Conservation (phyloP, 371 early-diverging fungal species). For the Mucor plumbeus region DNA sequence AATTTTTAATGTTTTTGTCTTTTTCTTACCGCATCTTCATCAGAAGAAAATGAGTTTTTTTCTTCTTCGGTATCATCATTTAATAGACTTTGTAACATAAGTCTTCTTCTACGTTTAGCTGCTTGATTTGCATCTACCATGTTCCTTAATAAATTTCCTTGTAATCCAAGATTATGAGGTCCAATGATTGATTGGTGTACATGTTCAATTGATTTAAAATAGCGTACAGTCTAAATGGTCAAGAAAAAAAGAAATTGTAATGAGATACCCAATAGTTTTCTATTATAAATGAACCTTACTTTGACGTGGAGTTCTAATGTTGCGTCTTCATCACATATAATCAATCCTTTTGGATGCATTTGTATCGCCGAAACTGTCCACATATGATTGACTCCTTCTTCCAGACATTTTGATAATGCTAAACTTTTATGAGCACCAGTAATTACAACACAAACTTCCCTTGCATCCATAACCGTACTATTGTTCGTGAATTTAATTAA, state of each 20-base stretch:
- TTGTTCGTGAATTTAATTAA: neutral
- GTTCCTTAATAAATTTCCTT: slow-evolving; percentile 58
- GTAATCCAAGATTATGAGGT: slow-evolving; percentile 77
- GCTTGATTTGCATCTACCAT: slow-evolving; percentile 52
- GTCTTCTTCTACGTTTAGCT: slow-evolving; percentile 44
- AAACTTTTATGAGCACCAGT: slow-evolving; percentile 82
- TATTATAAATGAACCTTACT: slow-evolving; percentile 30
- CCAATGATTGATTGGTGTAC: slow-evolving; percentile 85
- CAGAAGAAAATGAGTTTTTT: slow-evolving; percentile 19
- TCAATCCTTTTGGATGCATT: slow-evolving; percentile 83
- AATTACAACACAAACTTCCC: slow-evolving; percentile 85
- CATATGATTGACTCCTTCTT: slow-evolving; percentile 90
- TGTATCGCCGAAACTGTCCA: slow-evolving; percentile 92
- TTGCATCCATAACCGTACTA: slow-evolving; percentile 86
- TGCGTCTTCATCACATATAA: slow-evolving; percentile 92
- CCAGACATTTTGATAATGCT: slow-evolving; percentile 86
- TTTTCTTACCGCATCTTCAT: slow-evolving; percentile 21
- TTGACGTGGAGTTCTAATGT: slow-evolving; percentile 90
- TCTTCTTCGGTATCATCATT: slow-evolving; percentile 40
- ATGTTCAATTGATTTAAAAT: slow-evolving; percentile 90
- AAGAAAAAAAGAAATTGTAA: neutral
- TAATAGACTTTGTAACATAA: slow-evolving; percentile 48
- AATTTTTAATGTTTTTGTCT: slow-evolving; percentile 13
- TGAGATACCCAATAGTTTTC: neutral
- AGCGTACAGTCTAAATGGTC: slow-evolving; percentile 80